phyloP scores from a whole-genome alignment of 148 eudicot species.

The Cornus florida region DNA sequence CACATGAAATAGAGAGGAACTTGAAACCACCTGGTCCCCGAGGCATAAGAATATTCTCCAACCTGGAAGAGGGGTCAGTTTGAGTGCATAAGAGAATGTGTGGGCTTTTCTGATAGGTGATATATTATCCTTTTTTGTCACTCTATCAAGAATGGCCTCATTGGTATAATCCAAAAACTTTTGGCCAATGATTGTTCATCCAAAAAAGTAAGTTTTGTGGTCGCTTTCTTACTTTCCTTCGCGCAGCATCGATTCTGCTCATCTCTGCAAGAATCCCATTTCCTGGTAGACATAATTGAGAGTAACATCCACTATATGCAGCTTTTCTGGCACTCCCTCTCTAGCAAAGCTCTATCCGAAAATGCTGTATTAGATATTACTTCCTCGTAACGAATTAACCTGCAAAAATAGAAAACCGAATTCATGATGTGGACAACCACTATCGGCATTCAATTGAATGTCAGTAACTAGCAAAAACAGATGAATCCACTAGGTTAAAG shows the following conservation, averaged over 20 bases:
- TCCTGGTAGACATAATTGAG: slow-evolving; percentile 70
- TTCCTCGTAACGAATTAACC: slow-evolving; percentile 63
- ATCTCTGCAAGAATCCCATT: slow-evolving; percentile 79
- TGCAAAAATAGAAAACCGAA: slow-evolving; percentile 22
- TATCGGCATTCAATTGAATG: neutral
- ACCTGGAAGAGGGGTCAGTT: neutral
- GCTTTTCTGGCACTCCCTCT: slow-evolving; percentile 70
- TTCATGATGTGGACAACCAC: neutral
- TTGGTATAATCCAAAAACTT: neutral
- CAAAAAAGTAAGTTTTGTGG: neutral
- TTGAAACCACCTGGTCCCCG: neutral
- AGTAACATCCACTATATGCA: slow-evolving; percentile 71
- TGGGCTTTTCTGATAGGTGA: neutral
- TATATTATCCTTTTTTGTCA: neutral
- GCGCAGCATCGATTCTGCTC: slow-evolving; percentile 19
- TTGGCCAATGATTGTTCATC: neutral
- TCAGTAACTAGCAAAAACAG: slow-evolving; percentile 2
- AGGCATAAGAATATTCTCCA: neutral
- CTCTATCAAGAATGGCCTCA: slow-evolving; percentile 18
- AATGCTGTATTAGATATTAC: slow-evolving; percentile 62
- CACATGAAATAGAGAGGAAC: neutral
- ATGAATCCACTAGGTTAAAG: neutral
- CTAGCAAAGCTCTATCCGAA: slow-evolving; percentile 67
- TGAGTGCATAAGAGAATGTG: slow-evolving; percentile 8
- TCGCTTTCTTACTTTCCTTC: slow-evolving; percentile 14